Conservation (phyloP, 2,329 filamentous ascomycete species). For the Alternaria triticina region DNA sequence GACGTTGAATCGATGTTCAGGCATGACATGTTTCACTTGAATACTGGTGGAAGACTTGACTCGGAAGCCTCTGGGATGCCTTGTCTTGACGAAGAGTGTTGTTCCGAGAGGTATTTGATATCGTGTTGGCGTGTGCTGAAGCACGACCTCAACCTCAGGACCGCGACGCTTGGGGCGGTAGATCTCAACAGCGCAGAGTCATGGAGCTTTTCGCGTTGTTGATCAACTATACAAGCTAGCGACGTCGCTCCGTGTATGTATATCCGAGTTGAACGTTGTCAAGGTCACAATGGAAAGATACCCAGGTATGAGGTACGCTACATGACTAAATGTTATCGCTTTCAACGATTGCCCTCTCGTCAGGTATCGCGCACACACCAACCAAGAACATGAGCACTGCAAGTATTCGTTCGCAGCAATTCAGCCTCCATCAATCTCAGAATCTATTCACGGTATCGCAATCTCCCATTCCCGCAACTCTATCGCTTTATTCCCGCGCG, state of each 20-base stretch:
- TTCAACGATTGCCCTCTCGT: background rate
- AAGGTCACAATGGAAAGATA: background rate
- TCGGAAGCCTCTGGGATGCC: background rate
- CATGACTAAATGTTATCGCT: background rate
- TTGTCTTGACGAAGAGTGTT: background rate
- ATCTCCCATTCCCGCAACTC: background rate
- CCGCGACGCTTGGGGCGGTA: background rate
- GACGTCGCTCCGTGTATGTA: background rate
- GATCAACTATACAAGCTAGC: background rate
- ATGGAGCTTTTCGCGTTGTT: background rate
- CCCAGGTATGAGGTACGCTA: background rate
- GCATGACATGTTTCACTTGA: background rate
- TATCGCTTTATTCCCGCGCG: background rate
- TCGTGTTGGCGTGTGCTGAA: background rate
- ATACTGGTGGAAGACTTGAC: background rate
- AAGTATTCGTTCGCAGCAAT: too few relatives aligned
- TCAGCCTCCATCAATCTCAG: background rate
- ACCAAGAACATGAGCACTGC: background rate
- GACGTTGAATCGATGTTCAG: background rate
- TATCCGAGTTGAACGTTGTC: background rate
- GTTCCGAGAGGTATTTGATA: background rate
- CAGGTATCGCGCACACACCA: background rate
- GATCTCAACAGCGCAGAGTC: background rate
- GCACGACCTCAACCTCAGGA: background rate
- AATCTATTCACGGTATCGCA: background rate